Conservation (phyloP, 2,329 filamentous ascomycete species). For the Bipolaris victoriae region DNA sequence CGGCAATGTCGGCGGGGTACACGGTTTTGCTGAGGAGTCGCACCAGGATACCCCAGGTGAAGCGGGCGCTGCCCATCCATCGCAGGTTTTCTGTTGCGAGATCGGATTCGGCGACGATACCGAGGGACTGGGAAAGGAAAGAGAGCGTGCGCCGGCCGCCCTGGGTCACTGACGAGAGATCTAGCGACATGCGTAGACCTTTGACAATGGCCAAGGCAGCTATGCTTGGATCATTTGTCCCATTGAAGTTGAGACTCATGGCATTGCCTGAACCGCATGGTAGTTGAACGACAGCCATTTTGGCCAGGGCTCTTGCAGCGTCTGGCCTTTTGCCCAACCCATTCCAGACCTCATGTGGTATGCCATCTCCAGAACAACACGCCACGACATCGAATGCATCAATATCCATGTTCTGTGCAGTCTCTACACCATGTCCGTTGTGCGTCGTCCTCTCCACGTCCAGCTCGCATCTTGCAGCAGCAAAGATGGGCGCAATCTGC, state of each 20-base stretch:
- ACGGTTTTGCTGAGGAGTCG: slow-evolving; percentile 76
- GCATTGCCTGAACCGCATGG: slow-evolving; percentile 95
- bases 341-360: slow-evolving; percentile 94
- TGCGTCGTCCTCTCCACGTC: slow-evolving; percentile 75
- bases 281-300: slow-evolving; percentile 82
- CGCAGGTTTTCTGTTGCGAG: slow-evolving; percentile 87
- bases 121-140: slow-evolving; percentile 88
- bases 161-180: slow-evolving; percentile 87
- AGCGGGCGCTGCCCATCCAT: slow-evolving; percentile 89
- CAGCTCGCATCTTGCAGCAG: slow-evolving; percentile 77
- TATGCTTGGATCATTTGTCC: slow-evolving; percentile 74
- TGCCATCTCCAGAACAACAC: slow-evolving; percentile 89
- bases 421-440: slow-evolving; percentile 77
- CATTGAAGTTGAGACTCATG: slow-evolving; percentile 87
- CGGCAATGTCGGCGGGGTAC: slow-evolving; percentile 87
- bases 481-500: slow-evolving; percentile 80
- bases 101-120: slow-evolving; percentile 88
- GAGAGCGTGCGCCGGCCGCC: slow-evolving; percentile 75
- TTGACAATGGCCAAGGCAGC: slow-evolving; percentile 88
- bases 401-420: slow-evolving; percentile 77
- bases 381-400: slow-evolving; percentile 83
- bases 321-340: slow-evolving; percentile 79
- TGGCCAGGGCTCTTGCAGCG: slow-evolving; percentile 73
- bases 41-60: slow-evolving; percentile 82
- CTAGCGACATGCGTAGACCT: slow-evolving; percentile 80